Evolutionary conservation across 192 early-diverging fungal genomes (phyloP), one percentile per base, ranked within the genome.

Genomic region (Entomortierella lignicola): DNA sequence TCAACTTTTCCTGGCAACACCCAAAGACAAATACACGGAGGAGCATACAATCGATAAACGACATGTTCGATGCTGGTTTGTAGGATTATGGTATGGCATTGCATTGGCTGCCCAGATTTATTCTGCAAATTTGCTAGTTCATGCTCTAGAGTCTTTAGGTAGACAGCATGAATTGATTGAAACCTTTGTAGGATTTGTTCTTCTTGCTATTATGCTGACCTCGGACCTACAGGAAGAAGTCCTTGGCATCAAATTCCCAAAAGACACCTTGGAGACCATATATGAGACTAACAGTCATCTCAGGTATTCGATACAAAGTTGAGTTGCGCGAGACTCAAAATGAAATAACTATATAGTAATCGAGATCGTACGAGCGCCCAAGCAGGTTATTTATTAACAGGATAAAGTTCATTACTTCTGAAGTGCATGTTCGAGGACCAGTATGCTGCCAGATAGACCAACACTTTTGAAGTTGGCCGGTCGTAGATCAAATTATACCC

Each of bases 171-270:
- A 89, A 42, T 77, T 98, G 34, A 88, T 85, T 34, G 77, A 92
- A 32, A 91, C 92, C 12, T 98, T 98, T 83, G 91, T 98, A 15
- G 97, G 96, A 42, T 89, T 98, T 61, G 90, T 97, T 54, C 69
- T 98, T 17, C 72, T 98, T 30, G 94, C 97, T 2, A 94, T 97
- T 50, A 94, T 98, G n/a, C 92, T 95, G 41, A 95, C 95, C 58
- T 92, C 93, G 6, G 93, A 93, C 43, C 89, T 92, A 75, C 94
- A 97, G n/a, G 66, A 79, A 39, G 74, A 71, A 32, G 77, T 80
- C 23, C 71, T 60, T 55, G 65, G 69, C 3, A 61, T 71, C 41
- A 64, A 70, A 37, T n/a, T n/a, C n/a, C n/a, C n/a, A n/a, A n/a
- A n/a, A n/a, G n/a, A n/a, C n/a, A n/a, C n/a, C n/a, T n/a, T n/a